Percentiles rank a stretch among this genome's conserved stretches.
Conservation (phyloP, 805 yeast genomes). For the Candida morakotiae region DNA sequence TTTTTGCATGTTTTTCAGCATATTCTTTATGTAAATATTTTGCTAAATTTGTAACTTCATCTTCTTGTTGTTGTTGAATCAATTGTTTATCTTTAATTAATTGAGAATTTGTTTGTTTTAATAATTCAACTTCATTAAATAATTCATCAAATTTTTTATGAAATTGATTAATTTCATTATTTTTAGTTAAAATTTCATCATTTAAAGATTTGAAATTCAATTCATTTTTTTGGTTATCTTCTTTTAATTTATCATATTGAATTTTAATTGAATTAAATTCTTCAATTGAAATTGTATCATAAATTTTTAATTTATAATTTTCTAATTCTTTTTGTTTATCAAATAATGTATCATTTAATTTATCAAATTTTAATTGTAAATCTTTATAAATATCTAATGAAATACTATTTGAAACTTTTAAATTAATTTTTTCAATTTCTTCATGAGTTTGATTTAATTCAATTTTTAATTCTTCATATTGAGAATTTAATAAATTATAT, state of each 20-base stretch:
- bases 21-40: conserved; percentile 70
- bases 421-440: not conserved
- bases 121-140: conserved; percentile 15
- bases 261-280: conserved; percentile 6
- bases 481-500: not conserved
- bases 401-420: not conserved
- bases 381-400: conserved; percentile 2
- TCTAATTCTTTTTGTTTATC: conserved; percentile 9
- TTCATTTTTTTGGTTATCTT: conserved; percentile 5
- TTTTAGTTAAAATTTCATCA: conserved; percentile 11
- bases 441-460: not conserved
- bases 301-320: conserved; percentile 3
- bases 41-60: conserved; percentile 57
- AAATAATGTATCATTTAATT: not conserved
- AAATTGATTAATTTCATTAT: conserved; percentile 30
- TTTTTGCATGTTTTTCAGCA: conserved; percentile 71
- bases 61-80: conserved; percentile 44
- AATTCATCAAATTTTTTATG: conserved; percentile 25
- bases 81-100: conserved; percentile 9
- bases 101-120: conserved; percentile 11
- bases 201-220: conserved; percentile 6
- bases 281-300: not conserved
- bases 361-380: not conserved
- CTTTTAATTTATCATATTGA: conserved; percentile 8
- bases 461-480: conserved; percentile 5